Conservation (phyloP, 2,329 filamentous ascomycete species). For the Colletotrichum agaves region DNA sequence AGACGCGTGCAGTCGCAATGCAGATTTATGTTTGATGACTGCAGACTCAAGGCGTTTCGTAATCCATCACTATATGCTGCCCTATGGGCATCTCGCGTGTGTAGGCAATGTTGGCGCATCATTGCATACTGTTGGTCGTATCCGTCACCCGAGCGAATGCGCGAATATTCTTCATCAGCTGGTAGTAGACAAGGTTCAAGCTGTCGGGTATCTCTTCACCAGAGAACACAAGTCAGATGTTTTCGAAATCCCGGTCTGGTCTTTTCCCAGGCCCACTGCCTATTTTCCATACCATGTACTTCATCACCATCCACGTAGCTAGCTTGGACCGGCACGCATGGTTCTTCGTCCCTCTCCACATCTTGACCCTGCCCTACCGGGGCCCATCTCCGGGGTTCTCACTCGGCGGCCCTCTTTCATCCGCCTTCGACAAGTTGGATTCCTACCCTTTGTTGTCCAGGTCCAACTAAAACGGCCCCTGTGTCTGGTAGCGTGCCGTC, state of each 20-base stretch:
- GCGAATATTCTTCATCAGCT: too few species aligned
- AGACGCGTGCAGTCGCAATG: constrained; percentile 11
- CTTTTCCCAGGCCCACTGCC: background rate
- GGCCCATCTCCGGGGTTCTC: constrained; percentile 28
- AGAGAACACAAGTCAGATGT: background rate
- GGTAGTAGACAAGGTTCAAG: too few species aligned
- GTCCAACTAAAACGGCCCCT: background rate
- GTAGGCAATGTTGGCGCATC: background rate
- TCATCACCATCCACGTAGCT: constrained; percentile 8
- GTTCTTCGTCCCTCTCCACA: constrained; percentile 25
- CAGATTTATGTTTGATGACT: background rate
- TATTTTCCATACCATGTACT: background rate
- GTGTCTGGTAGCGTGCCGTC: background rate
- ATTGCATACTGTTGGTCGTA: background rate
- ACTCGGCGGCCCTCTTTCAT: constrained; percentile 14
- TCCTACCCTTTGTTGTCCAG: constrained; percentile 1
- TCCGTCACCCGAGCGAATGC: background rate
- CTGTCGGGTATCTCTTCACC: too few species aligned
- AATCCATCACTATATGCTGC: background rate
- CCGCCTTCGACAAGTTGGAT: constrained; percentile 22
- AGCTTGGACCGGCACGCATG: background rate
- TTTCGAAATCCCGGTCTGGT: background rate
- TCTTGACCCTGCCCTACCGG: constrained; percentile 25
- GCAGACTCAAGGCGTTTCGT: background rate
- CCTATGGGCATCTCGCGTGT: background rate